Percentiles rank a stretch among this genome's conserved stretches.
Conservation (phyloP, 169 alveolate species). For the Miamiensis avidus region DNA sequence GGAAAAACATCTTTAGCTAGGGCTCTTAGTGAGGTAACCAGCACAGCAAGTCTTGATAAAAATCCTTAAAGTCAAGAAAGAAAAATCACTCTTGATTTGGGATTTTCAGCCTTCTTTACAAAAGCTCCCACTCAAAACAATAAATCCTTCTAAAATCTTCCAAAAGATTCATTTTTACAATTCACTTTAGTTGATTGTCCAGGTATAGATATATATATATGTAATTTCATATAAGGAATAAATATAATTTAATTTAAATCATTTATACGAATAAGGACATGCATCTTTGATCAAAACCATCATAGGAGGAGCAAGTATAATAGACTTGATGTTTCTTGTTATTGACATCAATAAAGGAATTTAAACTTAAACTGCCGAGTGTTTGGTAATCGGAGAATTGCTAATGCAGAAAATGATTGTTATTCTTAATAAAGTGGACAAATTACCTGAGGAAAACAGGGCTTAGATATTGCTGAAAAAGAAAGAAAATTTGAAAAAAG, state of each 20-base stretch:
- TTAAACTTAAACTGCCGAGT: constrained; percentile 93
- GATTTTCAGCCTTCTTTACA: constrained; percentile 89
- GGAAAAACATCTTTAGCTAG: constrained; percentile 92
- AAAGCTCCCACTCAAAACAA: constrained; percentile 65
- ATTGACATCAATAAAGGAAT: constrained; percentile 91
- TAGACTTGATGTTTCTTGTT: constrained; percentile 89
- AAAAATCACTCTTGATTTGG: constrained; percentile 93
- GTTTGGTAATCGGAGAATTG: constrained; percentile 90
- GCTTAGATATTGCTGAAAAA: constrained; percentile 53
- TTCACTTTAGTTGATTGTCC: constrained; percentile 95
- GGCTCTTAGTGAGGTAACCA: constrained; percentile 80
- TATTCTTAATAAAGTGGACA: constrained; percentile 90
- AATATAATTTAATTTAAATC: too few relatives aligned
- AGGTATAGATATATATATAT: constrained; percentile 31
- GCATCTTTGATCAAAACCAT: constrained; percentile 91
- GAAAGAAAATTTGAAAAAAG: constrained; percentile 52
- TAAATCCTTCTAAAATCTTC: constrained; percentile 37
- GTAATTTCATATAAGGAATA: too few relatives aligned
- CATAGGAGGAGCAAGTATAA: constrained; percentile 92
- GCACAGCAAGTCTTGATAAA: constrained; percentile 93
- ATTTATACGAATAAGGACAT: too few relatives aligned
- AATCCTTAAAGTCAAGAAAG: constrained; percentile 90
- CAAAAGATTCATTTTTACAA: constrained; percentile 66
- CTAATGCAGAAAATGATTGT: constrained; percentile 84
- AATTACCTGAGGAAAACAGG: constrained; percentile 74